Evolutionary conservation across 139 green algal species (phyloP), one percentile per base, ranked within the genome.

Genomic region (Chlamydomonas asymmetrica): DNA sequence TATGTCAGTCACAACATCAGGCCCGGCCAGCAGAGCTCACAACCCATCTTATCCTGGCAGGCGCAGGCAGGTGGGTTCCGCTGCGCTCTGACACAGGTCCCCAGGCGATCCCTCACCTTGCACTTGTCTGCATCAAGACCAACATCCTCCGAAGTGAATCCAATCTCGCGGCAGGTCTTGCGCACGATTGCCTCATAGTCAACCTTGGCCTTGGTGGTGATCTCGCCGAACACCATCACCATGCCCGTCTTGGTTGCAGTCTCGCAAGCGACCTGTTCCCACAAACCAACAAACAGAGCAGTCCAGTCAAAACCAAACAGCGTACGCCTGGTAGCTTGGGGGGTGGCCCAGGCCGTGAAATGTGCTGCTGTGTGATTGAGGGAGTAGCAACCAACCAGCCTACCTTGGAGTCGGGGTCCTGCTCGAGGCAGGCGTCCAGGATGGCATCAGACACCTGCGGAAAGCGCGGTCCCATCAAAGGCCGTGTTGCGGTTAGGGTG

Each of bases 191-290:
- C 90, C 91, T 99, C 97, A 83, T 99, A 99, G 88, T 99, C 96
- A 29, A 98, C 94, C 89, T 99, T 98, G 69, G 97, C 97, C 78
- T 92, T 95, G 78, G 96, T 99, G 66, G 97, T 99, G 89, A 99
- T 99, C 88, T 99, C 97, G 66, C 97, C 97, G 74, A 99, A 99
- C 23, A 99, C 91, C 96, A 99, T 99, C 81, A 99, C 95, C 95
- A 99, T 75, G 39, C 92, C 91, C 29, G 96, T 99, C 95, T 99
- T 99, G 67, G 95, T 98, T 73, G 88, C 91, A 1, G 95, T 99
- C 90, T 99, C 96, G 88, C 96, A 99, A 20, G 96, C 96, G 0
- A 97, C 91, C 90, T 95, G 76, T 7, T 5, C 9, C 45, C 45
- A 52, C 13, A 10, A 52, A n/a, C n/a, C 16, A 20, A 20, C 48